Conservation (phyloP, 1,284 basidiomycete genomes). For the Phylloboletellus chloephorus region DNA sequence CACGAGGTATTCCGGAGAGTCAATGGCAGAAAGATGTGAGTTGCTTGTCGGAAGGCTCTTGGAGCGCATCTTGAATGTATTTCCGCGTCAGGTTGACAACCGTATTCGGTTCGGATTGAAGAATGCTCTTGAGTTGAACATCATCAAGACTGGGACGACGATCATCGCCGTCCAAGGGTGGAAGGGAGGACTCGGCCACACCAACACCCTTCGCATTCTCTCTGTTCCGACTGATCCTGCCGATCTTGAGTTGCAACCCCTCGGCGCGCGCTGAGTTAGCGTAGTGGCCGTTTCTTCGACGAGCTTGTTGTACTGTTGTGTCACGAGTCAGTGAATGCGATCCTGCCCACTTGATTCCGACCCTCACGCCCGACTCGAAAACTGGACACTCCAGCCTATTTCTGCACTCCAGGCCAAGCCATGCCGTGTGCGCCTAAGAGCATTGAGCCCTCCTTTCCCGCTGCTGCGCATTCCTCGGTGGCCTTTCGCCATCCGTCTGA, state of each 20-base stretch:
- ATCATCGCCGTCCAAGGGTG: constrained; percentile 97
- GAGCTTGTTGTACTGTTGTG: constrained; percentile 12
- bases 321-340: neutral
- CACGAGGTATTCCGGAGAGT: constrained; percentile 78
- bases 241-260: constrained; percentile 75
- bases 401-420: constrained; percentile 36
- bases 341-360: neutral
- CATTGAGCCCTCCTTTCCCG: constrained; percentile 55
- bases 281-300: constrained; percentile 4
- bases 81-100: constrained; percentile 66
- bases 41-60: constrained; percentile 4
- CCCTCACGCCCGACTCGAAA: constrained; percentile 32
- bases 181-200: constrained; percentile 96
- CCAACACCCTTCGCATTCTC: constrained; percentile 76
- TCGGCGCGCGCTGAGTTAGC: constrained; percentile 37
- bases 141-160: constrained; percentile 87
- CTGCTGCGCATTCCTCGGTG: constrained; percentile 42
- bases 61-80: constrained; percentile 2
- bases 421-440: constrained; percentile 43
- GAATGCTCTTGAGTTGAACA: constrained; percentile 80
- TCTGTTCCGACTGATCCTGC: constrained; percentile 82
- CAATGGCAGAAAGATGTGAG: constrained; percentile 98
- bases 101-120: constrained; percentile 88
- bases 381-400: constrained; percentile 42
- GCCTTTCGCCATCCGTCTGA: constrained; percentile 50